Evolutionary conservation across 2,329 filamentous ascomycete species (phyloP).

Genomic region (Monosporascus sp.): DNA sequence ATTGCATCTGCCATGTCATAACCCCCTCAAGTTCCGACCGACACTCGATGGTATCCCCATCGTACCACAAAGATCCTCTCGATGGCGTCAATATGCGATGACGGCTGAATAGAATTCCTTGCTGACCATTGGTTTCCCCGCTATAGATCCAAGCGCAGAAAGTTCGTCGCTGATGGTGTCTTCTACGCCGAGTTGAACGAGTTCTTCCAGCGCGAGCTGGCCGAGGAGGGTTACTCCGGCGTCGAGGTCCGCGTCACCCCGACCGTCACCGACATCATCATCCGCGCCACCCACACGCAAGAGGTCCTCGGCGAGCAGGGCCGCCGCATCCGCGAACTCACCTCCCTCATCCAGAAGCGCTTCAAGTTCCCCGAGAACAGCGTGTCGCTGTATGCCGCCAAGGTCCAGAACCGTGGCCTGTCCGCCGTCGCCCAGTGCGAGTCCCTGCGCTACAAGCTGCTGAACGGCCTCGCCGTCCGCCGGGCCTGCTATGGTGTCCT

Average conservation of each 20-base stretch:
- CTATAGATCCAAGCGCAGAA: slow-evolving; percentile 80
- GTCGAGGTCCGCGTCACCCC: slow-evolving; percentile 99
- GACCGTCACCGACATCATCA: slow-evolving; percentile 99
- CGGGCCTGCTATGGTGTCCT: slow-evolving; percentile 99
- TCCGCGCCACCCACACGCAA: slow-evolving; percentile 99
- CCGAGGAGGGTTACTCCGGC: slow-evolving; percentile 99
- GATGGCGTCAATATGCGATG: neutral
- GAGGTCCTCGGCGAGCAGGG: slow-evolving; percentile 99
- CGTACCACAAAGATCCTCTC: too few species aligned
- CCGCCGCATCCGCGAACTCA: slow-evolving; percentile 99
- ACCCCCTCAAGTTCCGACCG: slow-evolving; percentile 1
- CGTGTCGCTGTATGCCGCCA: slow-evolving; percentile 98
- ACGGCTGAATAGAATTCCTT: neutral
- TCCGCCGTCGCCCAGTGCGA: slow-evolving; percentile 99
- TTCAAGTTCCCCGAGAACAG: slow-evolving; percentile 99
- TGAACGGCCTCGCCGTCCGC: slow-evolving; percentile 98
- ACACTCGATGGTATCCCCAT: too few species aligned
- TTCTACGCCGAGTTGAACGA: slow-evolving; percentile 99
- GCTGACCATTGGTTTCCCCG: slow-evolving; percentile 11
- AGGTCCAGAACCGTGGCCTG: slow-evolving; percentile 99
- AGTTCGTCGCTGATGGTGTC: slow-evolving; percentile 96
- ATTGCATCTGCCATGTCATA: slow-evolving; percentile 2
- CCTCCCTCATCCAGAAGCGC: slow-evolving; percentile 99
- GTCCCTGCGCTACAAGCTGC: slow-evolving; percentile 99
- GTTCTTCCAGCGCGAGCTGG: slow-evolving; percentile 99